Evolutionary conservation across 106 monocot species (phyloP), one percentile per base, ranked within the genome.

Genomic region (Acorus gramineus): DNA sequence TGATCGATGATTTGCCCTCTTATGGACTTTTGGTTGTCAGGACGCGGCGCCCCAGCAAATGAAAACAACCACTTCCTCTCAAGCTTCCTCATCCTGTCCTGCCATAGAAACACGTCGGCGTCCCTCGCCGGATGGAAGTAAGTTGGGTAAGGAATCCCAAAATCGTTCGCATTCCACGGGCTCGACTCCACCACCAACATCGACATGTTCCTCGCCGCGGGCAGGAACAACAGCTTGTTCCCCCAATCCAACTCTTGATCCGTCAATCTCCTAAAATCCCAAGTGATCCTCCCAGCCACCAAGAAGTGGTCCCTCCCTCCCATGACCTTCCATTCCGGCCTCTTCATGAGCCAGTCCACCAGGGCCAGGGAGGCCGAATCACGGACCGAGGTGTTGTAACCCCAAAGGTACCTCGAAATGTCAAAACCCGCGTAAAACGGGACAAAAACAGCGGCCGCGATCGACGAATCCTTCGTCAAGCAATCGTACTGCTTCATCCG

Each of bases 401-500:
- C 93, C 84, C 86, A 90, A 4, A 95, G 78, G 50, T 95, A 84
- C 50, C 90, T 61, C 2, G 83, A 70, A 48, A 95, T 73, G 67
- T 95, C 94, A 60, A 95, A 82, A 7, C 94, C 94, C 4, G 84
- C 80, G 71, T 95, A 95, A 70, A 81, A 94, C 6, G 94, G 94
- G 10, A 94, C 84, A 63, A 86, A 94, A 8, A 94, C 63, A 1
- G 94, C 94, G 11, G 89, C 77, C 5, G 94, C 86, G 55, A 78
- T 61, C 14, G 94, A 86, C 11, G 86, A 90, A 73, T 94, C 89
- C 0, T 79, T 84, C 3, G 94, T 94, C 45, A 94, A 69, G 71
- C 94, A 94, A 53, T 80, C 71, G 47, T 94, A 94, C 74, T 94
- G 94, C 73, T 86, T 94, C 86, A 94, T 84, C 49, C 94, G 69